Conservation (phyloP, 2,329 filamentous ascomycete species). For the Scedosporium minutisporum region DNA sequence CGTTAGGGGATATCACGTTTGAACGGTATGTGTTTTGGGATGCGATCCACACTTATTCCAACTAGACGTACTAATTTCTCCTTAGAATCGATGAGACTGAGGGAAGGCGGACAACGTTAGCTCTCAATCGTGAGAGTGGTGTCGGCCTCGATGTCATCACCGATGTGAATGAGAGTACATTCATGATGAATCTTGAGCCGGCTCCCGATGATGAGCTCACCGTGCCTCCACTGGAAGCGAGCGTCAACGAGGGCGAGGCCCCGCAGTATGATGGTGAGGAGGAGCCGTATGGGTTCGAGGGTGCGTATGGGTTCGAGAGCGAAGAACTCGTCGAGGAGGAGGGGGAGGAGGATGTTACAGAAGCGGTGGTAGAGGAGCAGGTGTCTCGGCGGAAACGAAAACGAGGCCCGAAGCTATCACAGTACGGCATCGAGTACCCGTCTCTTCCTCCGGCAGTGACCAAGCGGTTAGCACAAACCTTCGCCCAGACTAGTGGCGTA, state of each 20-base stretch:
- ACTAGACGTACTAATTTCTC: background rate
- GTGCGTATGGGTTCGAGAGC: conserved; percentile 8
- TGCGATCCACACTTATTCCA: background rate
- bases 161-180: conserved; percentile 31
- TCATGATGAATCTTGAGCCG: conserved; percentile 25
- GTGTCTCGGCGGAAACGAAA: conserved; percentile 24
- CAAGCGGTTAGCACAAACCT: conserved; percentile 62
- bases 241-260: conserved; percentile 9
- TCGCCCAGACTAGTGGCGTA: conserved; percentile 56
- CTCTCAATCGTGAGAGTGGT: conserved; percentile 32
- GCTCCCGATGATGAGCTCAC: conserved; percentile 11
- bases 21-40: conserved; percentile 25
- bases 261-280: background rate
- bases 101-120: conserved; percentile 26
- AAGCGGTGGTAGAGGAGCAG: conserved; percentile 6
- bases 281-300: conserved; percentile 7
- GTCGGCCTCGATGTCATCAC: conserved; percentile 34
- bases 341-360: conserved; percentile 4
- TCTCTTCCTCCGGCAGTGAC: conserved; percentile 64
- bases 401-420: conserved; percentile 49
- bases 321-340: conserved; percentile 3
- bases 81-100: conserved; percentile 30
- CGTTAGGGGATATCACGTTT: conserved; percentile 30
- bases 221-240: conserved; percentile 5
- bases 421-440: conserved; percentile 65